These are phyloP conservation scores for Lactarius trivialis DNA, from an alignment of 768 basidiomycete genomes.

Conservation along the genomic window DNA sequence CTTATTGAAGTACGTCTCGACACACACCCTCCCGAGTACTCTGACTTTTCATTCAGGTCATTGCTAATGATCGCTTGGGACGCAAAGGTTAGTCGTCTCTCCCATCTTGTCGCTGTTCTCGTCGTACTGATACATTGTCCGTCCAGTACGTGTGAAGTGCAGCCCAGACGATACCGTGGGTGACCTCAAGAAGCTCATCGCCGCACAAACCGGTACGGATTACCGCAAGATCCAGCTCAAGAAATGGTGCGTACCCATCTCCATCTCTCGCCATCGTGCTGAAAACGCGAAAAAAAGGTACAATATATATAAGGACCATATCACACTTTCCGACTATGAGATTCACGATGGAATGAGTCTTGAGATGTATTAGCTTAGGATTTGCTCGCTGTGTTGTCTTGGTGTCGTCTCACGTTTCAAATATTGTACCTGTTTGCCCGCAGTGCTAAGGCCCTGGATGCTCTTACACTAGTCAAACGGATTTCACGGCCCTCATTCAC, in stretches of 20 bases:
- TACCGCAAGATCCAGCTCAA: constrained; percentile 82
- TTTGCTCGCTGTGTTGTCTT: not conserved
- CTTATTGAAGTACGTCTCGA: constrained; percentile 30
- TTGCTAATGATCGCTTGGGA: constrained; percentile 93
- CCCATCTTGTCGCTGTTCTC: not conserved
- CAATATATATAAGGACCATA: constrained; percentile 93
- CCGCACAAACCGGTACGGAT: constrained; percentile 91
- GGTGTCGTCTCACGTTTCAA: not conserved
- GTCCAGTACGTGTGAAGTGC: constrained; percentile 88
- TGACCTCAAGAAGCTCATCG: constrained; percentile 95
- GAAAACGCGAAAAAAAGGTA: constrained; percentile 50
- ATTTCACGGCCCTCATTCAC: too few relatives aligned
- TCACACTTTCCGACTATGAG: constrained; percentile 87
- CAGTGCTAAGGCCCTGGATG: not conserved
- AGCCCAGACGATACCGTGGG: constrained; percentile 94
- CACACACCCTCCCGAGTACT: not conserved
- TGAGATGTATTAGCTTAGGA: constrained; percentile 68
- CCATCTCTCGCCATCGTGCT: not conserved
- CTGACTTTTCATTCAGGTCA: constrained; percentile 47
- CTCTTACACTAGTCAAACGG: too few relatives aligned
- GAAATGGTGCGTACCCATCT: constrained; percentile 70
- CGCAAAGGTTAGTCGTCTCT: constrained; percentile 65
- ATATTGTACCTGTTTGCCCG: not conserved
- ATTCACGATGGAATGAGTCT: constrained; percentile 90
- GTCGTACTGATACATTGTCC: constrained; percentile 1